Evolutionary conservation across 1,284 basidiomycete species (phyloP).

Genomic region (Naganishia cerealis): DNA sequence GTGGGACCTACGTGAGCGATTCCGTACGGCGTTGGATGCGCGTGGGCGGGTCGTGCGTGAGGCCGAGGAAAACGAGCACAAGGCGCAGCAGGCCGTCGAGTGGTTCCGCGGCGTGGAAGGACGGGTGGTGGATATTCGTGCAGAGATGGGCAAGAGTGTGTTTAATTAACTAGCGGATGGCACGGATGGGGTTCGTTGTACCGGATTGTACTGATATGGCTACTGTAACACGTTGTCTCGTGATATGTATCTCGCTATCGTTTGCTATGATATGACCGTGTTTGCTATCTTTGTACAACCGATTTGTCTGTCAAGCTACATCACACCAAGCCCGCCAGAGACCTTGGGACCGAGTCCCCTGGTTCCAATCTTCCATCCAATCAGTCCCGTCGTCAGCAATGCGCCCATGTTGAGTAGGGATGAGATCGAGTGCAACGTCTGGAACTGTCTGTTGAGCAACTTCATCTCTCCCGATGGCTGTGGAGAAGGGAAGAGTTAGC

Average conservation of each 20-base stretch:
- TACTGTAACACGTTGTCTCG: background rate
- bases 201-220: background rate
- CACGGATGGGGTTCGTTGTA: slow-evolving; percentile 9
- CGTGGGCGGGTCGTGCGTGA: slow-evolving; percentile 71
- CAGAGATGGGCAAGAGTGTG: slow-evolving; percentile 42
- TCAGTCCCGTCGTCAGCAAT: slow-evolving; percentile 60
- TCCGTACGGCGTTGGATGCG: slow-evolving; percentile 76
- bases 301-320: background rate
- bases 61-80: slow-evolving; percentile 72
- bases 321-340: slow-evolving; percentile 27
- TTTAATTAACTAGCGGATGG: slow-evolving; percentile 3
- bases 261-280: background rate
- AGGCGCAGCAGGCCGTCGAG: slow-evolving; percentile 68
- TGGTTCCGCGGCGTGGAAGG: slow-evolving; percentile 67
- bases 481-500: background rate
- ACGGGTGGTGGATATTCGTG: slow-evolving; percentile 62
- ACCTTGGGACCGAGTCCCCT: slow-evolving; percentile 28
- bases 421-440: slow-evolving; percentile 66
- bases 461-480: slow-evolving; percentile 71
- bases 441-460: slow-evolving; percentile 65
- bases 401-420: slow-evolving; percentile 61
- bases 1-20: slow-evolving; percentile 85
- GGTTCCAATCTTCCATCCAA: slow-evolving; percentile 32
- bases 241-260: slow-evolving; percentile 1
- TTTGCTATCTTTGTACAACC: slow-evolving; percentile 1